These are phyloP conservation scores for Rhododendron griersonianum DNA, from an alignment of 148 eudicot species.

Conservation along the genomic window DNA sequence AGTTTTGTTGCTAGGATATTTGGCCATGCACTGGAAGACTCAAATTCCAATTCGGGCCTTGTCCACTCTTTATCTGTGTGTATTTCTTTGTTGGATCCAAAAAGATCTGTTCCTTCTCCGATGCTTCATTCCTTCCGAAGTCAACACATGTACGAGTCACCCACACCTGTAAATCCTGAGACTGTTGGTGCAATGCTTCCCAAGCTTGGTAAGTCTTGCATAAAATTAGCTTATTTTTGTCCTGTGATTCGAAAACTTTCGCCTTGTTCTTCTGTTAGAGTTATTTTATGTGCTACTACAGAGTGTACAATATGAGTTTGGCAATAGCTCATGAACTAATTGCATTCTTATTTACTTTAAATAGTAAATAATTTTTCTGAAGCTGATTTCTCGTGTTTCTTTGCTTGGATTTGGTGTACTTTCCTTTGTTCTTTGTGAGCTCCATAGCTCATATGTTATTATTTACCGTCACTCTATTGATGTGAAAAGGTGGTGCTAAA, in stretches of 20 bases:
- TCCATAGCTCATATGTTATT: constrained; percentile 2
- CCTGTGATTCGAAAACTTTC: not conserved
- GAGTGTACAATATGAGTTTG: not conserved
- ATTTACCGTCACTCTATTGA: not conserved
- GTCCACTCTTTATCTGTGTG: constrained; percentile 86
- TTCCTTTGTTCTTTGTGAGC: not conserved
- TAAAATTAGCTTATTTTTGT: not conserved
- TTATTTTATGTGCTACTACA: not conserved
- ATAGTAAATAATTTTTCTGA: not conserved
- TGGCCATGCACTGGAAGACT: constrained; percentile 77
- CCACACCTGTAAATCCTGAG: constrained; percentile 64
- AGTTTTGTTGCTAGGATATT: constrained; percentile 92
- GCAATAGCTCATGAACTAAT: not conserved
- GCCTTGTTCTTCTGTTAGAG: not conserved
- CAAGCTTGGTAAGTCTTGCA: constrained; percentile 69
- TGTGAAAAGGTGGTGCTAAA: not conserved
- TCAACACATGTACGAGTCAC: constrained; percentile 81
- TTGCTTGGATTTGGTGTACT: not conserved
- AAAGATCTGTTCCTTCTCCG: constrained; percentile 66
- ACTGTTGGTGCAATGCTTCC: constrained; percentile 96
- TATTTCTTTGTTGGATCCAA: constrained; percentile 92
- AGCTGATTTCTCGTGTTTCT: not conserved
- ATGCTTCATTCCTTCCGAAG: constrained; percentile 67
- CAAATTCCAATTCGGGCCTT: constrained; percentile 68
- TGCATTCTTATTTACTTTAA: not conserved